Evolutionary conservation across 73 alveolate species (phyloP), one percentile per base, ranked within the genome.

Genomic region (Paraurostyla sp.): DNA sequence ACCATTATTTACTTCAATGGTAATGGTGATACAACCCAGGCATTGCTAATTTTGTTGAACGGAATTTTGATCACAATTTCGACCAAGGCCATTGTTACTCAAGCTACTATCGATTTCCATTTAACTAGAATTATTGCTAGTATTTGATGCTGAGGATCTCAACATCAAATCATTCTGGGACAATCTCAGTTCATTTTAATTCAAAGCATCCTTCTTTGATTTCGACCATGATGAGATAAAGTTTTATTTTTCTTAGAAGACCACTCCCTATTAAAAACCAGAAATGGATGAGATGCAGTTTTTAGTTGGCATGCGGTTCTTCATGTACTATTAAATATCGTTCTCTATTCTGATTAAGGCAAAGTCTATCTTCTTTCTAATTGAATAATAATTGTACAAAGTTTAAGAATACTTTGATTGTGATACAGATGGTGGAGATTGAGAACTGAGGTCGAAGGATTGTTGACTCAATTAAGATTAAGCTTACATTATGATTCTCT

Each of bases 321-420:
- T 65, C 45, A 22, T 32, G 46, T 65, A 65, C 33, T 65, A 56
- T 40, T 65, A 38, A 11, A 65, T 38, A 38, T 65, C 82, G 41
- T 65, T 65, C 25, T 65, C 56, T 38, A 65, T 65, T 9, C 82
- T 25, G 16, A 65, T 6, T 40, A 65, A 38, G 3, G 82, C 82
- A 65, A 65, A 65, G 25, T 65, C 82, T 13, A 36, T 36, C 23
- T 65, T 65, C 9, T 40, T 65, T 36, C 82, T 65, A 40, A 1
- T 59, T n/a, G n/a, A n/a, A n/a, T 38, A 36, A 36, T 6, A 35
- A 38, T 22, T 38, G 18, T 38, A 1, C 16, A 15, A 32, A 18
- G 35, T 65, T 7, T 15, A 56, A 56, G 9, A 22, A 32, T 60
- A 65, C 58, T 38, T 65, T 9, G 45, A 38, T 65, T 33, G 58